Evolutionary conservation across 2,329 filamentous ascomycete genomes (phyloP), one percentile per base, ranked within the genome.

Genomic region (Seiridium unicorne): DNA sequence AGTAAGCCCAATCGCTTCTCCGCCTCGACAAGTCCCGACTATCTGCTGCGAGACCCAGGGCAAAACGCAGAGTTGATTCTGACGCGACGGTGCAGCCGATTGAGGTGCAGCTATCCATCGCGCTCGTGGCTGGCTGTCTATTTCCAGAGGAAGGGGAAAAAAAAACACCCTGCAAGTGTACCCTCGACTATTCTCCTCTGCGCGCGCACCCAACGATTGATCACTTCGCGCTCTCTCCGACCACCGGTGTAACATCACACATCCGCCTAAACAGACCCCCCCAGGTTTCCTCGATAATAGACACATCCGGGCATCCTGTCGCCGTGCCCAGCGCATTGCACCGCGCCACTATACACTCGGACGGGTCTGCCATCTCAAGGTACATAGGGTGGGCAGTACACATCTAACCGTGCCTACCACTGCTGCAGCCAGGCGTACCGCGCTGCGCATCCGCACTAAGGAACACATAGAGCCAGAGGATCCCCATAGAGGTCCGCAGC

Each of bases 401-500:
- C 42, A 6, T 35, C 51, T 36, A 38, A 53, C 34, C 54, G 51
- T 38, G 38, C 38, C 44, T 18, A 46, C 18, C 60, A 51, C 57
- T 61, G 61, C 68, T 68, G 71, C 67, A 69, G 64, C 65, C 72
- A 68, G 67, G 66, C 68, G 66, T 26, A 70, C 71, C 72, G 67
- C 64, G 66, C 66, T 66, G 63, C 64, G 63, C 58, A 65, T 59
- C 58, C 63, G 64, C 68, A 65, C 68, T 44, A 31, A 34, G 44
- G 18, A 35, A 48, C 44, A 26, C 46, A 57, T 35, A 35, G 55
- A 26, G 44, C 57, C 53, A 56, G 55, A 62, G 48, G 60, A 64
- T 26, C 32, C 65, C 57, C 49, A 60, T 62, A 59, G 70, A 70
- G 74, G 70, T 72, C 71, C 71, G 71, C 72, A 74, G 70, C 72